These are phyloP conservation scores for Cenchrus americanus DNA, from an alignment of 176 grass and related monocot genomes.

Conservation along the genomic window DNA sequence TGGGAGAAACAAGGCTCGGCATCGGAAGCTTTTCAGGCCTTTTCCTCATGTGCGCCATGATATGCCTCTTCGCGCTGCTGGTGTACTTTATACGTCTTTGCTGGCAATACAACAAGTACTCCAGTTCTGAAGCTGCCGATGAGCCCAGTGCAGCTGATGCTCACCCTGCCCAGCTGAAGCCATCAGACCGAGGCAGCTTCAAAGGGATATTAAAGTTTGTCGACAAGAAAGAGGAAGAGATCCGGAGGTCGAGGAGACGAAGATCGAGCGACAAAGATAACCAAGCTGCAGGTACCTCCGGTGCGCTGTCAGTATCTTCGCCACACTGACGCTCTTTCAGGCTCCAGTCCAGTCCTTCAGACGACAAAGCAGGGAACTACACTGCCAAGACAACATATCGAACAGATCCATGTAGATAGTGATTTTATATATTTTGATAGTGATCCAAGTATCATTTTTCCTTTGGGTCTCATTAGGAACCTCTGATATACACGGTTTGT, in stretches of 20 bases:
- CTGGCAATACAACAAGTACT: constrained; percentile 59
- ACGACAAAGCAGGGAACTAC: constrained; percentile 8
- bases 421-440: background rate
- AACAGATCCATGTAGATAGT: constrained; percentile 37
- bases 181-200: constrained; percentile 58
- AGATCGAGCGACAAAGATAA: constrained; percentile 65
- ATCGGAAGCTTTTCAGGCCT: constrained; percentile 86
- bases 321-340: background rate
- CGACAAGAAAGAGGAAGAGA: constrained; percentile 66
- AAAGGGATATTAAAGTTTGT: constrained; percentile 66
- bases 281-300: constrained; percentile 38
- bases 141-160: constrained; percentile 2
- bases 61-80: constrained; percentile 55
- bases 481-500: background rate
- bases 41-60: constrained; percentile 70
- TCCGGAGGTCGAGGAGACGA: constrained; percentile 41
- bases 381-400: background rate
- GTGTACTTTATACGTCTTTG: constrained; percentile 60
- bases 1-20: constrained; percentile 56
- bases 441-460: constrained; percentile 29
- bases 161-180: background rate
- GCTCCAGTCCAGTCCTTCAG: constrained; percentile 7
- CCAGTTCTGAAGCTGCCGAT: constrained; percentile 12
- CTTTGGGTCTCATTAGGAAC: constrained; percentile 20
- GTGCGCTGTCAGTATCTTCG: constrained; percentile 7